phyloP scores from a whole-genome alignment of 169 alveolate genomes.

The Toxoplasma gondii region DNA sequence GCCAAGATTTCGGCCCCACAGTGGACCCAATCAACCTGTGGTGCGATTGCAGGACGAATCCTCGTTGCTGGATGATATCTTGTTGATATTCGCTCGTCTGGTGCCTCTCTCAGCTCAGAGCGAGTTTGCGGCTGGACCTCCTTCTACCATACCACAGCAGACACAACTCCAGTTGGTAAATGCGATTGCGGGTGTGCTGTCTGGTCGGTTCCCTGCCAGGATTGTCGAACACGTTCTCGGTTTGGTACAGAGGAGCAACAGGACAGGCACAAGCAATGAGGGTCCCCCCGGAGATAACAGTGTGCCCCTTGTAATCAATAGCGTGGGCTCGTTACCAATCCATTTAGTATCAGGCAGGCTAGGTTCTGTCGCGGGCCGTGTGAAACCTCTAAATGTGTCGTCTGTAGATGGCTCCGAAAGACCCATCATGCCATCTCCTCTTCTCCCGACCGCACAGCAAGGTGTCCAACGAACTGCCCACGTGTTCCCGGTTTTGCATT shows the following conservation, averaged over 20 bases:
- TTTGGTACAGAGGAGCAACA: background rate
- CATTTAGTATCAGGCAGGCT: background rate
- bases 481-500: background rate
- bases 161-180: background rate
- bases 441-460: background rate
- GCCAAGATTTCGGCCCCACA: background rate
- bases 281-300: background rate
- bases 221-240: background rate
- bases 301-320: background rate
- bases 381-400: background rate
- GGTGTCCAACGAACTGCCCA: background rate
- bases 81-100: background rate
- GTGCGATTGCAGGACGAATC: background rate
- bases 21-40: background rate
- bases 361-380: background rate
- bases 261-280: background rate
- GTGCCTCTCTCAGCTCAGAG: background rate
- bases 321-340: background rate
- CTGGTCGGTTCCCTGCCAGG: background rate
- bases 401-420: background rate
- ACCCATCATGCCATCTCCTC: background rate
- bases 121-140: background rate
- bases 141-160: background rate
- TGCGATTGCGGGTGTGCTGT: slow-evolving; percentile 1
- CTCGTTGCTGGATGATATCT: background rate